Conservation (phyloP, 1,284 basidiomycete genomes). For the Malassezia vespertilionis region DNA sequence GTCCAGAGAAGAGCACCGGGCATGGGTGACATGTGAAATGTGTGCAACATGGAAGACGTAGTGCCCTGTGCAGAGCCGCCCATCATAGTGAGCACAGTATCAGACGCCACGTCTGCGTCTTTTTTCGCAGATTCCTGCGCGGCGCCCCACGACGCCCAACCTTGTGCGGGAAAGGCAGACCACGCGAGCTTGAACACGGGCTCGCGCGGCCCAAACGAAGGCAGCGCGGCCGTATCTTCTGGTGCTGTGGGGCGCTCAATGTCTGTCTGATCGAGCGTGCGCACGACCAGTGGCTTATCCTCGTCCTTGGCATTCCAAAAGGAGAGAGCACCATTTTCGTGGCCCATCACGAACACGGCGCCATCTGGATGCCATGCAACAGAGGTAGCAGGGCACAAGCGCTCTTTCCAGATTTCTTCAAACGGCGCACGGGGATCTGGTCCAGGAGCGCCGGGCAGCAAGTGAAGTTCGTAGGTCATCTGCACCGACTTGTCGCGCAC, state of each 20-base stretch:
- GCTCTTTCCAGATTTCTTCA: conserved; percentile 55
- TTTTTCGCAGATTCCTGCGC: neutral
- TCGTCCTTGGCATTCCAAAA: conserved; percentile 77
- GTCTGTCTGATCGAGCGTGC: conserved; percentile 46
- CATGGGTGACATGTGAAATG: conserved; percentile 63
- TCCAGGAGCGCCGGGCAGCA: conserved; percentile 36
- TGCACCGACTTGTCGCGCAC: conserved; percentile 30
- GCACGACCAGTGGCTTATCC: conserved; percentile 66
- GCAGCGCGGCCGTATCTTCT: conserved; percentile 1
- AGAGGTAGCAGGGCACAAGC: conserved; percentile 62
- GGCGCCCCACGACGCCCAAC: conserved; percentile 18
- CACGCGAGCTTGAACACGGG: conserved; percentile 81
- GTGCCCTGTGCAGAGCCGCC: conserved; percentile 55
- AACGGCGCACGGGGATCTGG: conserved; percentile 52
- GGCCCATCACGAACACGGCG: conserved; percentile 55
- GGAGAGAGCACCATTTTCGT: conserved; percentile 74
- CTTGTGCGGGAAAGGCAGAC: conserved; percentile 49
- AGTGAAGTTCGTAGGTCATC: conserved; percentile 31
- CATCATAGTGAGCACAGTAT: conserved; percentile 57
- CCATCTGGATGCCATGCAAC: conserved; percentile 59
- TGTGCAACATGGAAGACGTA: conserved; percentile 59
- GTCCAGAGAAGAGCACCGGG: conserved; percentile 51
- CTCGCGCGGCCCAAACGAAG: conserved; percentile 50
- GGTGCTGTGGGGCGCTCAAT: conserved; percentile 26
- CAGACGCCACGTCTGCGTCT: neutral